Percentiles rank a stretch among this genome's conserved stretches.
These are phyloP conservation scores for Stereum hirsutum DNA, from an alignment of 1,284 basidiomycete genomes.

Conservation along the genomic window DNA sequence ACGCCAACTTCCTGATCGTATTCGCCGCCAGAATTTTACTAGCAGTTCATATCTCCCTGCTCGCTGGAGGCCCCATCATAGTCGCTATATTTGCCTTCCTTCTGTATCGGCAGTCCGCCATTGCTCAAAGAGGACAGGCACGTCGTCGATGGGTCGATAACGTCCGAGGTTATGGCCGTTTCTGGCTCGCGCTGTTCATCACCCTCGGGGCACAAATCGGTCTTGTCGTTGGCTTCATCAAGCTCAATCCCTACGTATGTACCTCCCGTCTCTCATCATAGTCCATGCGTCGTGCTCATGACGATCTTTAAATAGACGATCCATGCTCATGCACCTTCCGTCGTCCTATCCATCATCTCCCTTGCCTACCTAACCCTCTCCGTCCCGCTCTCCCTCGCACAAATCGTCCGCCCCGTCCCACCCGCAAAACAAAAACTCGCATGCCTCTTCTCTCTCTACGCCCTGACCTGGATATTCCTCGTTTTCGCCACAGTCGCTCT, in stretches of 20 bases:
- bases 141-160: slow-evolving; percentile 6
- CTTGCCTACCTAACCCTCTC: slow-evolving; percentile 40
- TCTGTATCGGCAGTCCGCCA: slow-evolving; percentile 4
- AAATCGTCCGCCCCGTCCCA: slow-evolving; percentile 18
- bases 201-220: slow-evolving; percentile 34
- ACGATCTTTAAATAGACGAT: slow-evolving; percentile 36
- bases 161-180: slow-evolving; percentile 31
- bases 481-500: slow-evolving; percentile 20
- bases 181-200: slow-evolving; percentile 48
- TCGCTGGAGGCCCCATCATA: slow-evolving; percentile 52
- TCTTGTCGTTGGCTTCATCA: slow-evolving; percentile 38
- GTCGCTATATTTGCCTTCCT: slow-evolving; percentile 31
- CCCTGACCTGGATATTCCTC: slow-evolving; percentile 27
- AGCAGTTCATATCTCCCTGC: slow-evolving; percentile 46
- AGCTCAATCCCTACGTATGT: slow-evolving; percentile 59
- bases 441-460: slow-evolving; percentile 18
- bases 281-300: not conserved
- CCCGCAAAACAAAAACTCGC: slow-evolving; percentile 21
- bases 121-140: not conserved
- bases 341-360: slow-evolving; percentile 38
- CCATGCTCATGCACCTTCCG: slow-evolving; percentile 46
- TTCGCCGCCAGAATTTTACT: slow-evolving; percentile 43
- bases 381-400: slow-evolving; percentile 27
- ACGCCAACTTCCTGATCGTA: slow-evolving; percentile 40
- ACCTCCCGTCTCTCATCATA: not conserved